Evolutionary conservation across 2,329 filamentous ascomycete species (phyloP).

Genomic region (Lasiodiplodia hormozganensis): DNA sequence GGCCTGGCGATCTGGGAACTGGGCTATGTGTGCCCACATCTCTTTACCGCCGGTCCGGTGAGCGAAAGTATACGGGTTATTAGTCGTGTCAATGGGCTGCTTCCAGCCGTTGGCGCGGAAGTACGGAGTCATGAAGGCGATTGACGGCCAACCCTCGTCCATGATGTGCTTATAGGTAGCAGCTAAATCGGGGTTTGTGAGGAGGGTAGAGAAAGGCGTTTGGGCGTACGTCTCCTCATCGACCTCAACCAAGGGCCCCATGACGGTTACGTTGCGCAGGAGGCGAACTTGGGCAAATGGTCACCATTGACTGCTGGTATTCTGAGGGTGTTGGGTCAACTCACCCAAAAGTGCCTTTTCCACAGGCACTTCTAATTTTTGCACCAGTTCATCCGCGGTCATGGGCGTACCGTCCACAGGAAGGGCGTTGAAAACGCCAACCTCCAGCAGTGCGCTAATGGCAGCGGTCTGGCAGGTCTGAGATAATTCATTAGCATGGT

Average conservation of each 20-base stretch:
- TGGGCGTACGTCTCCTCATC: slow-evolving; percentile 25
- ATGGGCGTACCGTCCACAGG: slow-evolving; percentile 24
- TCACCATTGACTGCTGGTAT: not conserved
- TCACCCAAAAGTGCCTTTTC: slow-evolving; percentile 12
- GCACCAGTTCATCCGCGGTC: slow-evolving; percentile 16
- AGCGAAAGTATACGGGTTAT: slow-evolving; percentile 29
- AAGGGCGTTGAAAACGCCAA: slow-evolving; percentile 21
- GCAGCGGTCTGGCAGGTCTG: slow-evolving; percentile 23
- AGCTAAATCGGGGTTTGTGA: slow-evolving; percentile 18
- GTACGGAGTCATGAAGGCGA: slow-evolving; percentile 9
- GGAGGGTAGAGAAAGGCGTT: slow-evolving; percentile 13
- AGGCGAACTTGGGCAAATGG: slow-evolving; percentile 17
- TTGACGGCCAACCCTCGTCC: not conserved
- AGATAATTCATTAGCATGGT: not conserved
- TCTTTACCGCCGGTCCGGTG: slow-evolving; percentile 19
- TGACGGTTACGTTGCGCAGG: slow-evolving; percentile 12
- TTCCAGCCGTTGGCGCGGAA: slow-evolving; percentile 24
- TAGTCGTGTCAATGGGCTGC: slow-evolving; percentile 14
- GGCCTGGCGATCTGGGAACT: slow-evolving; percentile 21
- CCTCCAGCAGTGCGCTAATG: slow-evolving; percentile 18
- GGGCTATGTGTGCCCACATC: slow-evolving; percentile 2
- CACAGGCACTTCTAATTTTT: slow-evolving; percentile 3
- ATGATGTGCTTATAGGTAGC: slow-evolving; percentile 23
- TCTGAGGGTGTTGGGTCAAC: not conserved
- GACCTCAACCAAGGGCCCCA: slow-evolving; percentile 18